phyloP scores from a whole-genome alignment of 2,329 filamentous ascomycete species.

The Hymenoscyphus scutula region DNA sequence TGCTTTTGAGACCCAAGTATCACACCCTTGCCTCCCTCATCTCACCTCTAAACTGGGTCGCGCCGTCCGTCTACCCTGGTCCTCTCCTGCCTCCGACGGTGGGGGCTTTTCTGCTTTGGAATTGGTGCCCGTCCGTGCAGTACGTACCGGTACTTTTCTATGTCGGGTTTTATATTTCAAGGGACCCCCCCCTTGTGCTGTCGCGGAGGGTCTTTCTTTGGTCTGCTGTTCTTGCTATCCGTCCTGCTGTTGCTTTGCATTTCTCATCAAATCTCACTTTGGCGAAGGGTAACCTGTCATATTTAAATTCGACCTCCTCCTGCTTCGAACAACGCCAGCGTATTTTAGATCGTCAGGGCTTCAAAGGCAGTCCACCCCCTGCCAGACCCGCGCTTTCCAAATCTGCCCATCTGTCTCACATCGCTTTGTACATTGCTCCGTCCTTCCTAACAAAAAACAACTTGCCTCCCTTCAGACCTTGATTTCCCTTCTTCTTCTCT shows the following conservation, averaged over 20 bases:
- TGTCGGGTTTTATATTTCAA: neutral
- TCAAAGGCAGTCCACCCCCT: neutral
- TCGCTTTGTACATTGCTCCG: constrained; percentile 13
- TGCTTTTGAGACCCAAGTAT: neutral
- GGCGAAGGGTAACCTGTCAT: constrained; percentile 9
- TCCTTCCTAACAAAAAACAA: neutral
- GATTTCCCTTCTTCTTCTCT: too few relatives aligned
- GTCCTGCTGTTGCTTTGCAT: constrained; percentile 4
- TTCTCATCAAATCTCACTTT: constrained; percentile 11
- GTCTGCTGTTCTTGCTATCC: neutral
- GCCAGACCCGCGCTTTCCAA: neutral
- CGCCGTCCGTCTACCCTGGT: neutral
- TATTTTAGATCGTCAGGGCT: neutral
- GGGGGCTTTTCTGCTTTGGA: neutral
- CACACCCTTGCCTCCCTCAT: neutral
- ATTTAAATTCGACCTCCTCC: constrained; percentile 5
- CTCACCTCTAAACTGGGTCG: neutral
- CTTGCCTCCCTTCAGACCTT: neutral
- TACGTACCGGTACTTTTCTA: neutral
- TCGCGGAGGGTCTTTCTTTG: neutral
- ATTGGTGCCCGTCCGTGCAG: neutral
- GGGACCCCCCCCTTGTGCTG: neutral
- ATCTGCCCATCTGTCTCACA: neutral
- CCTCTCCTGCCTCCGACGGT: neutral
- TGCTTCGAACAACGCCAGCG: neutral